These are phyloP conservation scores for Pichia occidentalis DNA, from an alignment of 805 yeast species.

Conservation along the genomic window DNA sequence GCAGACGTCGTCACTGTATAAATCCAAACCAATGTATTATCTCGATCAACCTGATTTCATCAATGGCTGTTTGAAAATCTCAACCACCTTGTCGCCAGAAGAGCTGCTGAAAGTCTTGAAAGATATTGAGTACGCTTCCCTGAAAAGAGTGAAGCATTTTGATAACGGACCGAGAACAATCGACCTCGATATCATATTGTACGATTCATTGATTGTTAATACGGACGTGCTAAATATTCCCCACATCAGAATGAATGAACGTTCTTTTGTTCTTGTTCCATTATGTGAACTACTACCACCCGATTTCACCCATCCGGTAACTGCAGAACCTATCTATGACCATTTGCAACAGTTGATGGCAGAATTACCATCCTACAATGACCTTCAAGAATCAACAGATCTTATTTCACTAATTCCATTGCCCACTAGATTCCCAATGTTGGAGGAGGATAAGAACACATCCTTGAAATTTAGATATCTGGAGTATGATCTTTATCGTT, in stretches of 20 bases:
- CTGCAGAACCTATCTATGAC: constrained; percentile 70
- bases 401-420: constrained; percentile 48
- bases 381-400: constrained; percentile 44
- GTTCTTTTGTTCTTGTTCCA: constrained; percentile 88
- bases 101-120: constrained; percentile 59
- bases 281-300: constrained; percentile 74
- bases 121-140: constrained; percentile 65
- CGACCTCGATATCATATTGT: constrained; percentile 81
- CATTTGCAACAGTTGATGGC: constrained; percentile 47
- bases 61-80: constrained; percentile 72
- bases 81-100: constrained; percentile 58
- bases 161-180: constrained; percentile 91
- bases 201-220: constrained; percentile 53
- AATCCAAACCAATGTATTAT: constrained; percentile 90
- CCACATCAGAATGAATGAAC: constrained; percentile 79
- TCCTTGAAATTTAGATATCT: constrained; percentile 24
- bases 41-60: constrained; percentile 72
- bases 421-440: constrained; percentile 8
- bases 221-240: constrained; percentile 64
- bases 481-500: constrained; percentile 39
- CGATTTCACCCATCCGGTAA: constrained; percentile 67
- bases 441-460: constrained; percentile 12
- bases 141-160: constrained; percentile 66
- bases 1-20: constrained; percentile 70
- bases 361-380: constrained; percentile 17